Evolutionary conservation across 805 yeast genomes (phyloP).

Genomic region (Zygoascus bituminiphila): DNA sequence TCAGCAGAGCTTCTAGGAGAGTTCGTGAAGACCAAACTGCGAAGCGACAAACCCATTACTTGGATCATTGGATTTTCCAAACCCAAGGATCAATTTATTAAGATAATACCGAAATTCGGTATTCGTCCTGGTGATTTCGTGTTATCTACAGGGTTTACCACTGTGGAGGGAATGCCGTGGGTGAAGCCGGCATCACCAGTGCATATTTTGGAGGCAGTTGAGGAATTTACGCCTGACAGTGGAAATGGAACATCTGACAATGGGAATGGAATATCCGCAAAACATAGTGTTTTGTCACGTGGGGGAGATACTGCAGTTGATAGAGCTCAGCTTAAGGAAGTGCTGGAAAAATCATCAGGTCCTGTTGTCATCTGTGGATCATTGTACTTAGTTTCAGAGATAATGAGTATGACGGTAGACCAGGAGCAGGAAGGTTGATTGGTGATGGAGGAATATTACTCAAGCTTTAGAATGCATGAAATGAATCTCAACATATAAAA

Average conservation of each 20-base stretch:
- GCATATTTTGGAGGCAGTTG: conserved; percentile 25
- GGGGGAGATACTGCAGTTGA: conserved; percentile 18
- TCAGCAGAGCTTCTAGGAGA: conserved; percentile 69
- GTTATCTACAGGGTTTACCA: conserved; percentile 53
- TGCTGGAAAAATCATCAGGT: not conserved
- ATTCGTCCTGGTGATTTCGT: conserved; percentile 47
- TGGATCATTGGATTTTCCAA: conserved; percentile 69
- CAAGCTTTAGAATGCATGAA: too few species aligned
- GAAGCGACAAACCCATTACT: conserved; percentile 26
- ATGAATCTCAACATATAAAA: too few species aligned
- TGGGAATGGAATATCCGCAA: conserved; percentile 6
- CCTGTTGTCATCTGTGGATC: conserved; percentile 58
- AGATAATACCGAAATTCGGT: conserved; percentile 39
- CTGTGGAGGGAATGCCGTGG: conserved; percentile 94
- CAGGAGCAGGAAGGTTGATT: too few species aligned
- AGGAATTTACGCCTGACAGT: conserved; percentile 11
- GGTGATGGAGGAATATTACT: too few species aligned
- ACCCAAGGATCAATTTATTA: conserved; percentile 56
- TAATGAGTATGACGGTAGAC: conserved; percentile 23
- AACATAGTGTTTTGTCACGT: conserved; percentile 20
- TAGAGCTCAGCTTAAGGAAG: not conserved
- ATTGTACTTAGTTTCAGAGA: conserved; percentile 55
- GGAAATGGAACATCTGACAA: not conserved
- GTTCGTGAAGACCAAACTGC: conserved; percentile 35
- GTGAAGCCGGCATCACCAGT: conserved; percentile 41